A percentile compares a stretch with the other conserved stretches of the same genome.
These are phyloP conservation scores for Chimonanthus praecox DNA, from an alignment of 164 flowering plant genomes.

Conservation along the genomic window DNA sequence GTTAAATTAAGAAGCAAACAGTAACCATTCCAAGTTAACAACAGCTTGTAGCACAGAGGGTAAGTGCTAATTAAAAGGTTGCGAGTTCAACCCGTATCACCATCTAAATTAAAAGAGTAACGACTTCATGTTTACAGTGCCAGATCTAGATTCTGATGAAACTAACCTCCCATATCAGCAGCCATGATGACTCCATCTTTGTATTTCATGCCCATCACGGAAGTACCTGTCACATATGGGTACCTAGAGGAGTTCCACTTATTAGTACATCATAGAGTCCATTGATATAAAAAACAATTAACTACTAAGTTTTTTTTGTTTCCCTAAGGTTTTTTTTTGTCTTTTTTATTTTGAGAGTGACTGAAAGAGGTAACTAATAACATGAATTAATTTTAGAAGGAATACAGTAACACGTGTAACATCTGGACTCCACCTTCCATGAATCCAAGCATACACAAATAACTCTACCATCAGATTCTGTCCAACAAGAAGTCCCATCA, in stretches of 20 bases:
- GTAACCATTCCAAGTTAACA: background rate
- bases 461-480: too few species aligned
- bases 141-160: background rate
- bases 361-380: background rate
- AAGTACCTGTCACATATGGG: slow-evolving; percentile 92
- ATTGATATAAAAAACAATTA: background rate
- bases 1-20: background rate
- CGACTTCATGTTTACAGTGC: background rate
- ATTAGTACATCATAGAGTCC: background rate
- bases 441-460: too few species aligned
- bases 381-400: too few species aligned
- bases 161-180: slow-evolving; percentile 96
- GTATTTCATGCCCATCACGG: slow-evolving; percentile 81
- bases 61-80: too few species aligned
- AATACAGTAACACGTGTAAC: too few species aligned
- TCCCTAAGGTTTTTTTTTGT: too few species aligned
- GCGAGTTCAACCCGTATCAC: background rate
- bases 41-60: too few species aligned
- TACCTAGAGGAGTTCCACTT: slow-evolving; percentile 29
- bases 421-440: too few species aligned
- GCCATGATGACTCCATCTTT: slow-evolving; percentile 91
- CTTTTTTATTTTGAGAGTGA: too few species aligned
- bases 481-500: too few species aligned
- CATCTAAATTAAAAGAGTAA: background rate
- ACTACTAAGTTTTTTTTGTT: too few species aligned